Conservation (phyloP, 2,329 filamentous ascomycete genomes). For the Botrytis deweyae region DNA sequence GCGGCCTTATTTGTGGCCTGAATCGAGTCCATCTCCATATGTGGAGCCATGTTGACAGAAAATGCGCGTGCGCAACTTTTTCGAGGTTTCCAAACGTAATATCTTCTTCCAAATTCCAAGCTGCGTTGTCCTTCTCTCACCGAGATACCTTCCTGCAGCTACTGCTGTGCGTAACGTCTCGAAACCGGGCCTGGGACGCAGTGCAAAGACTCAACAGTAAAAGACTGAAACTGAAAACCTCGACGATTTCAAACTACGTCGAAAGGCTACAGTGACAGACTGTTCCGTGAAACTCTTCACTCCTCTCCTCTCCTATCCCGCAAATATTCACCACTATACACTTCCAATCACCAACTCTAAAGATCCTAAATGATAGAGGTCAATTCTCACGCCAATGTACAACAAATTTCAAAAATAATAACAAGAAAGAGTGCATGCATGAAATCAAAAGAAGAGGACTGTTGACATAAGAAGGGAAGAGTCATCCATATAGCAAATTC, state of each 20-base stretch:
- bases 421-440: conserved; percentile 3
- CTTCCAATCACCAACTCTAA: neutral
- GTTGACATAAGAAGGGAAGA: conserved; percentile 3
- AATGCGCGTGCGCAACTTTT: conserved; percentile 7
- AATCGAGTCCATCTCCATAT: conserved; percentile 6
- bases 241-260: conserved; percentile 20
- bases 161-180: neutral
- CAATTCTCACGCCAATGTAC: neutral
- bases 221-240: conserved; percentile 12
- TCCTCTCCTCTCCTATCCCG: neutral
- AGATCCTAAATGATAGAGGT: neutral
- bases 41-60: conserved; percentile 8
- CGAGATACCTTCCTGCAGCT: neutral
- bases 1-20: conserved; percentile 3
- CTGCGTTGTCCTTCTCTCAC: neutral
- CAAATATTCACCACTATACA: neutral
- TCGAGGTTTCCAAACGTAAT: conserved; percentile 11
- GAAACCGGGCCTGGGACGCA: neutral
- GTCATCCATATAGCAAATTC: neutral
- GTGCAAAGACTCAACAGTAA: neutral
- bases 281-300: conserved; percentile 3
- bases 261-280: conserved; percentile 15
- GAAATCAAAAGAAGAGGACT: neutral
- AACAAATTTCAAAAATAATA: neutral
- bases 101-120: conserved; percentile 10